These are phyloP conservation scores for Vitis hybrid DNA, from an alignment of 177 flowering plant genomes.

Conservation along the genomic window DNA sequence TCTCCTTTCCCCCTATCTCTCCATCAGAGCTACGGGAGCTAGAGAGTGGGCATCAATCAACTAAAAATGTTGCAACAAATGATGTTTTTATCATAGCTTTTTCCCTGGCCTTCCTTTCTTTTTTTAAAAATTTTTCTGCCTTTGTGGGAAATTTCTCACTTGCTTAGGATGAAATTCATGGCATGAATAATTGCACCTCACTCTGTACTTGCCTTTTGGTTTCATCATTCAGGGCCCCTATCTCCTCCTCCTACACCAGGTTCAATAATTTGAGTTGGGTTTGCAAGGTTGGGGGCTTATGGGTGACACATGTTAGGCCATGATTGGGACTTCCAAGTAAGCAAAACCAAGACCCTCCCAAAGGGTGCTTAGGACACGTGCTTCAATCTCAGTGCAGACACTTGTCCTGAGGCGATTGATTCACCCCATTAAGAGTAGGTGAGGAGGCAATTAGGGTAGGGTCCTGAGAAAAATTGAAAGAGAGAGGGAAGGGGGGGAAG, in stretches of 20 bases:
- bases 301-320: conserved; percentile 38
- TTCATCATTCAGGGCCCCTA: conserved; percentile 35
- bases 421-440: conserved; percentile 21
- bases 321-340: conserved; percentile 39
- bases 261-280: conserved; percentile 44
- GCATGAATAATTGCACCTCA: conserved; percentile 56
- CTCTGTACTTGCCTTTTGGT: conserved; percentile 55
- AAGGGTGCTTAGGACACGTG: conserved; percentile 8
- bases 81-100: conserved; percentile 21
- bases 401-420: conserved; percentile 19
- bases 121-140: conserved; percentile 5
- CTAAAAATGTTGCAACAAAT: conserved; percentile 20
- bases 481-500: conserved; percentile 9
- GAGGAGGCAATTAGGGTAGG: conserved; percentile 15
- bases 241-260: conserved; percentile 22
- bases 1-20: background rate
- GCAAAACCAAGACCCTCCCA: conserved; percentile 6
- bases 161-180: conserved; percentile 55
- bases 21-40: no score
- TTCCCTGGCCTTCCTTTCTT: background rate
- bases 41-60: conserved; percentile 28
- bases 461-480: background rate
- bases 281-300: conserved; percentile 20
- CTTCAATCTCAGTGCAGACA: conserved; percentile 20
- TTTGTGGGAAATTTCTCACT: conserved; percentile 14